A percentile compares a stretch with the other conserved stretches of the same genome.
Evolutionary conservation across 1,284 basidiomycete species (phyloP).

Genomic region (Vanrija humicola): DNA sequence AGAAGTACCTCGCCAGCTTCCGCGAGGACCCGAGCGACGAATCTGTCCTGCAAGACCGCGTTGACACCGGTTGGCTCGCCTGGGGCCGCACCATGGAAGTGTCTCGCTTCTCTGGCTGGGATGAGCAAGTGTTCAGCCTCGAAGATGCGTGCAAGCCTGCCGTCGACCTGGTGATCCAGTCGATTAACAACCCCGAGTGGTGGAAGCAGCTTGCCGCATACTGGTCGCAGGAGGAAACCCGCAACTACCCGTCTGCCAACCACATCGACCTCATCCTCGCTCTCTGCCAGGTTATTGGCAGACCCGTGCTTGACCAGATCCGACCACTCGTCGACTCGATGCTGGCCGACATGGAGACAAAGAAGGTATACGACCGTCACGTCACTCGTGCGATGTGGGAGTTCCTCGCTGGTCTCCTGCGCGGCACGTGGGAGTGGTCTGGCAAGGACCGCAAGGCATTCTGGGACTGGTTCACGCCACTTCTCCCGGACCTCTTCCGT

Average conservation of each 20-base stretch:
- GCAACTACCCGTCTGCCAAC: conserved; percentile 48
- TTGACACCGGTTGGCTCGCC: conserved; percentile 76
- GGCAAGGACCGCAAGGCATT: conserved; percentile 58
- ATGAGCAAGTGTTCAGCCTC: conserved; percentile 60
- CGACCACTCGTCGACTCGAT: conserved; percentile 38
- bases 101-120: conserved; percentile 57
- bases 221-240: conserved; percentile 47
- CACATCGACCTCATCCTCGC: conserved; percentile 53
- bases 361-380: conserved; percentile 65
- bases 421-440: conserved; percentile 90
- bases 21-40: conserved; percentile 43
- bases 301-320: conserved; percentile 31
- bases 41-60: conserved; percentile 61
- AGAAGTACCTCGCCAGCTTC: conserved; percentile 55
- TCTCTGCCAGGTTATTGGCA: conserved; percentile 51
- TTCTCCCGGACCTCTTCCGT: conserved; percentile 66
- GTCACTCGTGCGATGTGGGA: conserved; percentile 89
- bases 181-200: conserved; percentile 58
- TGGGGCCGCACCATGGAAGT: conserved; percentile 73
- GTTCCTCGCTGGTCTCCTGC: conserved; percentile 68
- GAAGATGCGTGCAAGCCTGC: conserved; percentile 60
- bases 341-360: conserved; percentile 40
- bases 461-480: conserved; percentile 76
- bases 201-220: conserved; percentile 50
- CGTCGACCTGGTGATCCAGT: conserved; percentile 59